Evolutionary conservation across 2,329 filamentous ascomycete species (phyloP).

Genomic region (Colletotrichum tabaci): DNA sequence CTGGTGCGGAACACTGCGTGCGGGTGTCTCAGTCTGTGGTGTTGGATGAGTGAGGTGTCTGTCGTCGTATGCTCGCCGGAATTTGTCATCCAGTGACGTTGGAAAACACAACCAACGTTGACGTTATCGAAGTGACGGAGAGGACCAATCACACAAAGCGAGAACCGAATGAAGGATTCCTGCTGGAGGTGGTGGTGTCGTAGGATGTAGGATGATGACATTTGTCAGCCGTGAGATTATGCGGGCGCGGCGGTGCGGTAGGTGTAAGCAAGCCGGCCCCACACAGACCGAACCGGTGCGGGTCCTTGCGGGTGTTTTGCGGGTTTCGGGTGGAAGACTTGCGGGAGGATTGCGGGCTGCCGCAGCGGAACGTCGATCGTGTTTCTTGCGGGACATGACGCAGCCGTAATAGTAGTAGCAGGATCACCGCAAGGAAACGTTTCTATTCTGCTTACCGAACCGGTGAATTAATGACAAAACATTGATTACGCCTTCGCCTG

Average conservation of each 20-base stretch:
- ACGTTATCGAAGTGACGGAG: not conserved
- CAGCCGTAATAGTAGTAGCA: not conserved
- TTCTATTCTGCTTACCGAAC: too few species aligned
- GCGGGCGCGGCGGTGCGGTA: not conserved
- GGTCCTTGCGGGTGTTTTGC: constrained; percentile 18
- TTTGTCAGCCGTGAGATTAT: constrained; percentile 18
- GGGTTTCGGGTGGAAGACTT: constrained; percentile 42
- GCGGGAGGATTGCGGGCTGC: constrained; percentile 29
- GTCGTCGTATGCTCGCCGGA: not conserved
- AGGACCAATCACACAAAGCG: too few species aligned
- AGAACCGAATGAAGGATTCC: not conserved
- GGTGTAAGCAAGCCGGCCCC: not conserved
- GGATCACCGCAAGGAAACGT: not conserved
- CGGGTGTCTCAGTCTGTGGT: not conserved
- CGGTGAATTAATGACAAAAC: not conserved
- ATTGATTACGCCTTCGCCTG: too few species aligned
- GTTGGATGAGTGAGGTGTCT: too few species aligned
- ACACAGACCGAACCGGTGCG: constrained; percentile 13
- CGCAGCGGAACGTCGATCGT: constrained; percentile 6
- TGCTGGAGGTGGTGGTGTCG: not conserved
- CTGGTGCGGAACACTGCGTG: not conserved
- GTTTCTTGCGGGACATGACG: not conserved
- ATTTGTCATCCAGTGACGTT: constrained; percentile 5
- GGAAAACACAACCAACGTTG: not conserved
- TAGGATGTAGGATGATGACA: not conserved